Percentiles rank a stretch among this genome's conserved stretches.
These are phyloP conservation scores for Cenchrus fungigraminus DNA, from an alignment of 176 grass and related monocot species.

Conservation along the genomic window DNA sequence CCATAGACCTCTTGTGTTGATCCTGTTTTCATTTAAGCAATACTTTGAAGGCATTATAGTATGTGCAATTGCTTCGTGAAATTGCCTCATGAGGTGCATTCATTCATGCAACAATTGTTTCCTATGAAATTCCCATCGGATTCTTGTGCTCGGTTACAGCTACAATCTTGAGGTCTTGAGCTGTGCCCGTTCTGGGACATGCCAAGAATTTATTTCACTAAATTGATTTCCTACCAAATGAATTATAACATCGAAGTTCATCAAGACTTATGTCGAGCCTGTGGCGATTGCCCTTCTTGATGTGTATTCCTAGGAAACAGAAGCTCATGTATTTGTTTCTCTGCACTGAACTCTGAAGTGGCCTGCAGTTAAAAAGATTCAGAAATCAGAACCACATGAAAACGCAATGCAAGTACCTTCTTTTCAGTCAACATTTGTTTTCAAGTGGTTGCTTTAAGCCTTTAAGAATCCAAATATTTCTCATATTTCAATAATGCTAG, in stretches of 20 bases:
- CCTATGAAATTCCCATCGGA: background rate
- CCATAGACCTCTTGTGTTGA: background rate
- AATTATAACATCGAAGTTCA: constrained; percentile 31
- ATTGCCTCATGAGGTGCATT: background rate
- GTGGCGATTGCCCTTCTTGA: constrained; percentile 62
- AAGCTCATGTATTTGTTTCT: constrained; percentile 82
- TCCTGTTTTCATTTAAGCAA: background rate
- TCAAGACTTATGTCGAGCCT: constrained; percentile 65
- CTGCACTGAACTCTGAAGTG: constrained; percentile 78
- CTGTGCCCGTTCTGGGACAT: background rate
- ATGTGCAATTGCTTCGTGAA: background rate
- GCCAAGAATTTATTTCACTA: constrained; percentile 26
- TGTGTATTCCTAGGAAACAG: constrained; percentile 68
- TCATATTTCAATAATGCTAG: background rate
- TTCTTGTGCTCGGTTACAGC: background rate
- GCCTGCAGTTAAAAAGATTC: constrained; percentile 52
- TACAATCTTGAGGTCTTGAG: background rate
- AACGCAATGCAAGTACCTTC: constrained; percentile 1
- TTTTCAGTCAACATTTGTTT: background rate
- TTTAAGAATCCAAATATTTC: background rate
- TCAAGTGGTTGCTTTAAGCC: background rate
- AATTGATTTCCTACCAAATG: constrained; percentile 26
- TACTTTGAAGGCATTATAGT: background rate
- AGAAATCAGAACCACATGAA: constrained; percentile 19
- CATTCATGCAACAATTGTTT: background rate